These are phyloP conservation scores for Lepidopterella palustris DNA, from an alignment of 495 filamentous ascomycete species.

Conservation along the genomic window DNA sequence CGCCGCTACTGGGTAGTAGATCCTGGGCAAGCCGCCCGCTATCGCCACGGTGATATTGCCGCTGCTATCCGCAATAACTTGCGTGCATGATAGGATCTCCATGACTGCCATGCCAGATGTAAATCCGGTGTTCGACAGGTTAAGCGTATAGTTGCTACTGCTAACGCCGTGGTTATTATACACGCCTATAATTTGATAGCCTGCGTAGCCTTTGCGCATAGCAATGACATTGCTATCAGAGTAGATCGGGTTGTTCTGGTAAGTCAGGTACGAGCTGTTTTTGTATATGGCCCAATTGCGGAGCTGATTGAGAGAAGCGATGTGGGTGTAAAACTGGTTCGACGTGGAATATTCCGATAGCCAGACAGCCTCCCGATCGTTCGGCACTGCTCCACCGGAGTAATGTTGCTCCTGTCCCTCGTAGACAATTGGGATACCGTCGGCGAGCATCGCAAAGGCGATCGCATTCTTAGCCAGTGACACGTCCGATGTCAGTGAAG, in stretches of 20 bases:
- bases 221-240: neutral
- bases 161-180: neutral
- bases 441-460: conserved; percentile 60
- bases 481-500: conserved; percentile 48
- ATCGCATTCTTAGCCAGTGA: conserved; percentile 60
- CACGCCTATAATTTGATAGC: neutral
- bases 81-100: neutral
- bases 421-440: conserved; percentile 59
- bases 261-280: neutral
- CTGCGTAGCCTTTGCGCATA: neutral
- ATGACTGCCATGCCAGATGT: neutral
- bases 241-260: neutral
- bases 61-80: neutral
- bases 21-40: neutral
- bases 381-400: conserved; percentile 48
- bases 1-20: neutral
- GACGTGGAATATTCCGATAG: neutral
- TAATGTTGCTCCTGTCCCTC: conserved; percentile 66
- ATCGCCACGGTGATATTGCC: neutral
- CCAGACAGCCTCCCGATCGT: conserved; percentile 68
- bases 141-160: neutral
- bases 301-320: neutral
- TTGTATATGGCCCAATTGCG: neutral
- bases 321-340: neutral
- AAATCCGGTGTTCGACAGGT: neutral